Base-by-base conservation (phyloP, 768 basidiomycete genomes). In the Mrakia hoshinonis region DNA sequence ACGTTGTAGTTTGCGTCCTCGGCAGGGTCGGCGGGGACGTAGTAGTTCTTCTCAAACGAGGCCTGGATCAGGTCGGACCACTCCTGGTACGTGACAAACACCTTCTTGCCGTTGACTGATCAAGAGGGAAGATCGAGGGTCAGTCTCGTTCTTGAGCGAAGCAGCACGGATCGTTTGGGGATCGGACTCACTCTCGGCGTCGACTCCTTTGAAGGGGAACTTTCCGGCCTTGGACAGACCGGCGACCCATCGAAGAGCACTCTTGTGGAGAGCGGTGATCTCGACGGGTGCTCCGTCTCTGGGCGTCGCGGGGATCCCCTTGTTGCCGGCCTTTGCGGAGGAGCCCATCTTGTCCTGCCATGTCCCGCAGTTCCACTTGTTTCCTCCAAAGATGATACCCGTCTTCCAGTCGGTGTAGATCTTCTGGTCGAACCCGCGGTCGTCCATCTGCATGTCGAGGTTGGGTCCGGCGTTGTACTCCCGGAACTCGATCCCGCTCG, bases 401-500 rank as follows among this genome's bases (percentile, higher is more conserved):
- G 91, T 97, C 75, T 84, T 83, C 96, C 96, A 99, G 79, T 99
- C 93, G n/a, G 97, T 93, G 31, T 86, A 81, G 74, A 98, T 89
- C 76, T 91, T 85, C 76, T 98, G 92, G 79, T 95, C 85, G 81
- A 99, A 99, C 1, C 96, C 96, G 72, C 86, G 84, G 73, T 91
- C 87, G 68, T 82, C 85, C 96, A 99, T 99, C 80, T 99, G 93
- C 87, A 86, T 89, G 78, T 99, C 96, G n/a, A 99, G 85, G 76
- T 92, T 91, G 7, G 92, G 88, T 0, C 96, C 96, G 20, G 96
- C 96, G 78, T 97, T 96, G 80, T 97, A 85, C 80, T 99, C 96
- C 70, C 93, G 85, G 83, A 99, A 98, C 74, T 85, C 85, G 75
- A 98, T 97, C 9, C 96, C 95, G 64, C 85, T 82, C 3, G 91